A percentile compares a stretch with the other conserved stretches of the same genome.
Evolutionary conservation across 2,329 filamentous ascomycete genomes (phyloP).

Genomic region (Helotiales sp.): DNA sequence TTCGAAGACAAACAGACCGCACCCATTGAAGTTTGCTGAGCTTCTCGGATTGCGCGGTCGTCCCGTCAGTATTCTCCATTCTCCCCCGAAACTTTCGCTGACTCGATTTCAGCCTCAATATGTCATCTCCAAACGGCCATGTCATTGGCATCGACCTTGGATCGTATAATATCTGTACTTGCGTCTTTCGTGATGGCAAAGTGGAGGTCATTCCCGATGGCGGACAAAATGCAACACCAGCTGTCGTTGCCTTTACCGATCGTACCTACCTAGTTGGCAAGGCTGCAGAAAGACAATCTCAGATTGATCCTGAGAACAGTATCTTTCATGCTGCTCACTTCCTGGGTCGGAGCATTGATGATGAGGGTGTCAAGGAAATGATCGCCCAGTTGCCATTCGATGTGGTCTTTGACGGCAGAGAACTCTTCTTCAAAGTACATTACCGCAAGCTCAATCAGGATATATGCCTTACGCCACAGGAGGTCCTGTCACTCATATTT

Average conservation of each 20-base stretch:
- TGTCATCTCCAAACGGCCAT: not conserved
- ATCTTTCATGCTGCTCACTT: not conserved
- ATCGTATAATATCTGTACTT: not conserved
- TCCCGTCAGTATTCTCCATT: too few relatives aligned
- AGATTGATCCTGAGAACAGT: not conserved
- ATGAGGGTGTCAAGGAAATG: not conserved
- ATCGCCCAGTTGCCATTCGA: not conserved
- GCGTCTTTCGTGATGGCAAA: not conserved
- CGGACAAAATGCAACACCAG: not conserved
- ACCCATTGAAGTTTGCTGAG: too few relatives aligned
- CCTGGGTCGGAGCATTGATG: not conserved
- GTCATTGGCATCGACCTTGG: not conserved
- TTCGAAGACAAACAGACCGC: too few relatives aligned
- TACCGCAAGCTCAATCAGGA: not conserved
- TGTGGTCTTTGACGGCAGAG: not conserved
- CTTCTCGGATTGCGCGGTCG: too few relatives aligned
- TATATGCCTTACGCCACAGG: not conserved
- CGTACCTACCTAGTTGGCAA: not conserved
- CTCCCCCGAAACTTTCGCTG: too few relatives aligned
- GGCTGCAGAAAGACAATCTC: not conserved
- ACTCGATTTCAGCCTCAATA: not conserved
- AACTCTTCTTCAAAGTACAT: not conserved
- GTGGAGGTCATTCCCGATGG: not conserved
- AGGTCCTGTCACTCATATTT: not conserved
- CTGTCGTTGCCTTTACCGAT: not conserved